Percentiles rank a stretch among this genome's conserved stretches.
Conservation (phyloP, 345 rosid species). For the Brassica cretica region DNA sequence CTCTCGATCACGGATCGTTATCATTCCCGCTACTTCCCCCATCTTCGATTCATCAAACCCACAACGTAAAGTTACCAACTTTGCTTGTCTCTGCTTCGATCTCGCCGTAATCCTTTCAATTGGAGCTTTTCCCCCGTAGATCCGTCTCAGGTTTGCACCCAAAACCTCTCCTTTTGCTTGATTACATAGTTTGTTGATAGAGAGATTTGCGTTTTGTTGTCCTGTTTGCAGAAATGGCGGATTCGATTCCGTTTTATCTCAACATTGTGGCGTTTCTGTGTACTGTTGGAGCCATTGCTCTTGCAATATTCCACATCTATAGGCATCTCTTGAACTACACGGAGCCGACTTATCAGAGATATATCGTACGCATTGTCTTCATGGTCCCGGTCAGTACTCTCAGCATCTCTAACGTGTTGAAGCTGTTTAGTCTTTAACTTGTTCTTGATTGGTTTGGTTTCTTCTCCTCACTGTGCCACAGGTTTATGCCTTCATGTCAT, state of each 20-base stretch:
- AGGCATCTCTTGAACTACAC: constrained; percentile 87
- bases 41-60: too few species aligned
- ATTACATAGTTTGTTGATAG: not conserved
- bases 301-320: constrained; percentile 79
- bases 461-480: constrained; percentile 43
- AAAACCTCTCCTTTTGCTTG: constrained; percentile 5
- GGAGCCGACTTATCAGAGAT: constrained; percentile 95
- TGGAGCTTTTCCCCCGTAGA: not conserved
- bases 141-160: constrained; percentile 28
- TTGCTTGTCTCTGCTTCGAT: not conserved
- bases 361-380: constrained; percentile 84
- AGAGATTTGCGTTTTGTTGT: not conserved
- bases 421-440: not conserved
- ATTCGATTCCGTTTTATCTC: constrained; percentile 52
- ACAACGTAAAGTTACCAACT: too few species aligned
- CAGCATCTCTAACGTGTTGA: not conserved
- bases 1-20: not conserved
- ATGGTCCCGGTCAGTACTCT: constrained; percentile 91
- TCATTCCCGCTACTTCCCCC: too few species aligned
- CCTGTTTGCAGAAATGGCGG: constrained; percentile 51
- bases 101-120: not conserved
- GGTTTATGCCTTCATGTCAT: constrained; percentile 94
- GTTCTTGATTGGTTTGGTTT: not conserved
- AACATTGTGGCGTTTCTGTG: constrained; percentile 68
- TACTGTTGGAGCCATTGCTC: constrained; percentile 64